Evolutionary conservation across 2,329 filamentous ascomycete genomes (phyloP), one percentile per base, ranked within the genome.

Genomic region (Colletotrichum sp.): DNA sequence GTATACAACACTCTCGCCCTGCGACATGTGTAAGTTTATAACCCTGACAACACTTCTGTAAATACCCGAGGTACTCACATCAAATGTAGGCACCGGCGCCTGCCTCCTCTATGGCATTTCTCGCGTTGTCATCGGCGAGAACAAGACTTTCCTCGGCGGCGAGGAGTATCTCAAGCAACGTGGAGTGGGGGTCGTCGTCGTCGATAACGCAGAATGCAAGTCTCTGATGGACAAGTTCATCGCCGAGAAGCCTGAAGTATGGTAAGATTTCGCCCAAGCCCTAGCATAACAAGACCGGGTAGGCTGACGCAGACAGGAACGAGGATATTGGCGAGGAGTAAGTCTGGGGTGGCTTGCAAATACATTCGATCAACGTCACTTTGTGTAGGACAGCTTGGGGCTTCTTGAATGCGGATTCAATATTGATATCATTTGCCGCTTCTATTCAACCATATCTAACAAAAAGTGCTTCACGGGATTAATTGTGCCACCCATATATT

Each of bases 1-100:
- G 93, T 96, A 95, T 85, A 96, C 94, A 4, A 95, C 94, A 1
- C 87, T 96, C 8, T 95, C 93, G 4, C 94, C 94, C 1, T 96
- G 94, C 83, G 93, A 95, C 81, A 96, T 96, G 94, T 96, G 93
- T 77, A 36, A 77, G 75, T 36, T 34, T 59, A 22, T 32, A 30
- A 30, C 25, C n/a, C 27, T 27, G 25, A 52, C 25, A n/a, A 49
- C 13, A 16, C 15, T 44, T n/a, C 62, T 11, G 22, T 8, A 8
- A 6, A 30, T 16, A 64, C 13, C 27, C 25, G 52, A 19, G 27
- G n/a, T 22, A 59, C 6, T 25, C n/a, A 64, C 19, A 25, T 32
- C n/a, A 12, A 61, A 12, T 39, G 57, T 9, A 66, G 87, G 75
- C 84, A 95, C 94, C 6, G 94, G 94, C 11, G 93, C 94, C 4